phyloP scores from a whole-genome alignment of 352 stramenopile species.

The Globisporangium recalcitrans region DNA sequence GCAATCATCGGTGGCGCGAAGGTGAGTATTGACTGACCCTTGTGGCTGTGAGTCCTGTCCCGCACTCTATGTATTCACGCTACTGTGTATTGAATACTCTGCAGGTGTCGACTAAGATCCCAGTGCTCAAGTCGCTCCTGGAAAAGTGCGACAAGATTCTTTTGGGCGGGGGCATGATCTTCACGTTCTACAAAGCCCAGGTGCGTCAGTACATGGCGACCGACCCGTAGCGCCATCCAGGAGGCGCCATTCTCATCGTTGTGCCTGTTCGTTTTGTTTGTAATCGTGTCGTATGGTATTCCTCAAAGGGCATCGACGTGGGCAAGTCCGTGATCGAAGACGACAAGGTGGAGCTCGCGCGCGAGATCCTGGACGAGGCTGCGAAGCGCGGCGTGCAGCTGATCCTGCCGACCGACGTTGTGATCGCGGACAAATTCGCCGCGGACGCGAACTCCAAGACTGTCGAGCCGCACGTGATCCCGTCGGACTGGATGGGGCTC shows the following conservation, averaged over 20 bases:
- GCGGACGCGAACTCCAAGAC: constrained; percentile 57
- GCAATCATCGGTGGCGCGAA: constrained; percentile 96
- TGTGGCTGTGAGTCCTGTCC: neutral
- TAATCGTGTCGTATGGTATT: neutral
- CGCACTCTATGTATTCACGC: neutral
- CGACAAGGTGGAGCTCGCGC: constrained; percentile 91
- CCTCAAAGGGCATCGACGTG: constrained; percentile 82
- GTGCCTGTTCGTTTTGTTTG: neutral
- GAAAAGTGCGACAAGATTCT: constrained; percentile 96
- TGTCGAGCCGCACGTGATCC: constrained; percentile 83
- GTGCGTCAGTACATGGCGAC: too few relatives aligned
- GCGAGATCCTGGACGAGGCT: constrained; percentile 89
- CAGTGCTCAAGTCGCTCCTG: constrained; percentile 94
- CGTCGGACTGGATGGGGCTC: constrained; percentile 95
- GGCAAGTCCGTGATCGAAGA: constrained; percentile 95
- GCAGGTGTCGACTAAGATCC: constrained; percentile 90
- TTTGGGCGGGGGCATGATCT: constrained; percentile 96
- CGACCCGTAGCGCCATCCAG: too few relatives aligned
- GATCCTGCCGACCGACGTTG: constrained; percentile 91
- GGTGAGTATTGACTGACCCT: constrained; percentile 36
- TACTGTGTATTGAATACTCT: neutral
- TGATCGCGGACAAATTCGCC: constrained; percentile 90
- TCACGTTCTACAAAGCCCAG: constrained; percentile 96
- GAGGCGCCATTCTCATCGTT: neutral
- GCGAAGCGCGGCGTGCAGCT: constrained; percentile 86